Percentiles rank a stretch among this genome's conserved stretches.
Conservation (phyloP, 495 filamentous ascomycete genomes). For the Lentithecium fluviatile region DNA sequence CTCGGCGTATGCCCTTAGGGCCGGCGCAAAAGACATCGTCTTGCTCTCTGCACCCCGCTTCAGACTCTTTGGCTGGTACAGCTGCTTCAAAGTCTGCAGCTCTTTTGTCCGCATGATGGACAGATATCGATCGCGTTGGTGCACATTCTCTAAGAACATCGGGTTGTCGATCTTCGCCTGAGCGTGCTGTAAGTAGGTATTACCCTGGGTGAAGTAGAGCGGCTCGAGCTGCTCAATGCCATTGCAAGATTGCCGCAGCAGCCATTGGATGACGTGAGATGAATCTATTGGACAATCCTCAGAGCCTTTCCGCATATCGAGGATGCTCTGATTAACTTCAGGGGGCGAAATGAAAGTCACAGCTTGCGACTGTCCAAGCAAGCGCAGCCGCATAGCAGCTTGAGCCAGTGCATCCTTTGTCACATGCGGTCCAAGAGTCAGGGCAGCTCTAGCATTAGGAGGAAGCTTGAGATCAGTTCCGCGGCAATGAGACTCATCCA, state of each 20-base stretch:
- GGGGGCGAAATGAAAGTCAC: constrained; percentile 48
- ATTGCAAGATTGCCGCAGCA: constrained; percentile 60
- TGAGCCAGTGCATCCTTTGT: constrained; percentile 72
- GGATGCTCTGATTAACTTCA: constrained; percentile 49
- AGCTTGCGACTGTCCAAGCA: constrained; percentile 23
- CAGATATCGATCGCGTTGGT: constrained; percentile 44
- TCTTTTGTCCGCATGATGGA: constrained; percentile 46
- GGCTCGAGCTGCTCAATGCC: constrained; percentile 55
- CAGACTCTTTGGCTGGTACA: constrained; percentile 44
- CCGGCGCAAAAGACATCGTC: constrained; percentile 1
- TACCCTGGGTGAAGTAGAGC: constrained; percentile 58
- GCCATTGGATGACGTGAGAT: constrained; percentile 57
- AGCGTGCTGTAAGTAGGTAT: constrained; percentile 53
- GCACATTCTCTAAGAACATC: constrained; percentile 38
- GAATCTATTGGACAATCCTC: constrained; percentile 42
- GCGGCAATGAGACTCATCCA: constrained; percentile 72
- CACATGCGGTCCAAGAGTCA: constrained; percentile 64
- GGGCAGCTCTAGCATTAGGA: constrained; percentile 55
- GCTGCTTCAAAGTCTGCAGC: constrained; percentile 48
- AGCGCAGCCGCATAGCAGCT: constrained; percentile 40
- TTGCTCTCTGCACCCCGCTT: constrained; percentile 6
- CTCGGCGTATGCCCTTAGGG: constrained; percentile 35
- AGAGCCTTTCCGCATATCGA: constrained; percentile 26
- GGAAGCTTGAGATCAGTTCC: constrained; percentile 71
- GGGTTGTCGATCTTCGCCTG: constrained; percentile 38